These are phyloP conservation scores for Knoxdaviesia proteae DNA, from an alignment of 2,329 filamentous ascomycete genomes.

Conservation along the genomic window DNA sequence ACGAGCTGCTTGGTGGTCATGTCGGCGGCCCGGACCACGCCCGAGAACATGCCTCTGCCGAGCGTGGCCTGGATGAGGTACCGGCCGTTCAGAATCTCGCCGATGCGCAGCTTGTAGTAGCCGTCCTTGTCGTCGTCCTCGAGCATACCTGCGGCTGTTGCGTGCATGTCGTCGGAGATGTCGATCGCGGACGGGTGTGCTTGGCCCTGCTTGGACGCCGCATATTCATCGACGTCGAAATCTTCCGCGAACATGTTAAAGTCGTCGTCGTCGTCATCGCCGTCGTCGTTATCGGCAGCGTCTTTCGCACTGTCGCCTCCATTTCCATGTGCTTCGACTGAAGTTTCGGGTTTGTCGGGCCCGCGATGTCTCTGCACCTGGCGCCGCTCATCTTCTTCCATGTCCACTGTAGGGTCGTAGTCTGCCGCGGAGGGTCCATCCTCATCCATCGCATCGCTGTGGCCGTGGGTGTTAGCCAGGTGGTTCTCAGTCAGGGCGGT, in stretches of 20 bases:
- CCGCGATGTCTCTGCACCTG: constrained; percentile 36
- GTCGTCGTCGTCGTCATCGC: constrained; percentile 47
- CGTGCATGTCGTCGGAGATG: constrained; percentile 27
- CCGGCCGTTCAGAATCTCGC: constrained; percentile 71
- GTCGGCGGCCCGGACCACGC: constrained; percentile 77
- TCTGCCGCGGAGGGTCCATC: constrained; percentile 81
- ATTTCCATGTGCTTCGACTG: constrained; percentile 9
- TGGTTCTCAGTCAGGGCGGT: constrained; percentile 46
- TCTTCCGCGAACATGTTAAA: constrained; percentile 84
- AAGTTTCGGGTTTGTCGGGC: background rate
- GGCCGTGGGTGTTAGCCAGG: constrained; percentile 39
- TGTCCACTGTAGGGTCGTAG: constrained; percentile 76
- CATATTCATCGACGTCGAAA: constrained; percentile 45
- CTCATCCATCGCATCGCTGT: constrained; percentile 20
- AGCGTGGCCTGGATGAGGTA: constrained; percentile 78
- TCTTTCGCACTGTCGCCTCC: constrained; percentile 9
- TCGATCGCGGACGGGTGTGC: constrained; percentile 21
- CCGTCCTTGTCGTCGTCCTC: constrained; percentile 90
- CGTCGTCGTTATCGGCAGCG: constrained; percentile 36
- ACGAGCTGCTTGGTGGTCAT: constrained; percentile 55
- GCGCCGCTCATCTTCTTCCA: constrained; percentile 61
- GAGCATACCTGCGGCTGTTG: constrained; percentile 47
- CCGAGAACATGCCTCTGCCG: constrained; percentile 90
- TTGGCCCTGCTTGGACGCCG: constrained; percentile 24
- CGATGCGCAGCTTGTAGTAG: constrained; percentile 87